phyloP scores from a whole-genome alignment of 768 basidiomycete species.

The Xerocomus spinulosus region DNA sequence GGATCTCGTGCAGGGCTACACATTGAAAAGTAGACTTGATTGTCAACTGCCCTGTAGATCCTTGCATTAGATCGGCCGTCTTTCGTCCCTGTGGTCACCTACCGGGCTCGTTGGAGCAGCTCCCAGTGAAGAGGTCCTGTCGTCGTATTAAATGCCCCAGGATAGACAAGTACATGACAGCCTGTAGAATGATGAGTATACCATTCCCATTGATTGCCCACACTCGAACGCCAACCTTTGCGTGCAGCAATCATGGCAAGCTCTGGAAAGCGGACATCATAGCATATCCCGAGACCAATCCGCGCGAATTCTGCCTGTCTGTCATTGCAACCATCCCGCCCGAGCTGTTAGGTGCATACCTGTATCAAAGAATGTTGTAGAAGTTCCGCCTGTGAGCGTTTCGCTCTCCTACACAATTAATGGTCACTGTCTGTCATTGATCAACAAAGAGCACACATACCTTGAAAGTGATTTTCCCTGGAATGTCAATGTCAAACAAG shows the following conservation, averaged over 20 bases:
- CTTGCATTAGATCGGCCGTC: constrained; percentile 5
- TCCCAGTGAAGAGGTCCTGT: constrained; percentile 98
- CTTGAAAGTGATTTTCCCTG: constrained; percentile 87
- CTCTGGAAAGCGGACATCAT: constrained; percentile 94
- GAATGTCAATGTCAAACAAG: constrained; percentile 96
- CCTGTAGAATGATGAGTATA: constrained; percentile 41
- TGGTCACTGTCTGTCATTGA: not conserved
- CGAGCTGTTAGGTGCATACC: constrained; percentile 40
- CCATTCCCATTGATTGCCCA: not conserved
- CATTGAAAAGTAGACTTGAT: constrained; percentile 95
- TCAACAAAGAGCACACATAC: constrained; percentile 32
- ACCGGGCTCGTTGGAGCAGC: constrained; percentile 81
- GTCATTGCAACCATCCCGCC: not conserved
- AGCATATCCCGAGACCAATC: constrained; percentile 94
- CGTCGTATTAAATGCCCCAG: constrained; percentile 91
- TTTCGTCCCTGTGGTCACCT: not conserved
- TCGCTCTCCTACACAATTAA: constrained; percentile 69
- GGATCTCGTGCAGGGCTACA: constrained; percentile 90
- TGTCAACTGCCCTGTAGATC: constrained; percentile 79
- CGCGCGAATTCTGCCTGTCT: constrained; percentile 94
- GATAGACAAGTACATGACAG: constrained; percentile 85
- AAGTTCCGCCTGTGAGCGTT: constrained; percentile 72
- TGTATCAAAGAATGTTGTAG: constrained; percentile 80
- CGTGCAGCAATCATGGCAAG: constrained; percentile 88
- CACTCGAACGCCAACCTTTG: constrained; percentile 47